Evolutionary conservation across 2,329 filamentous ascomycete species (phyloP), one percentile per base, ranked within the genome.

Genomic region (Seiridium unicorne): DNA sequence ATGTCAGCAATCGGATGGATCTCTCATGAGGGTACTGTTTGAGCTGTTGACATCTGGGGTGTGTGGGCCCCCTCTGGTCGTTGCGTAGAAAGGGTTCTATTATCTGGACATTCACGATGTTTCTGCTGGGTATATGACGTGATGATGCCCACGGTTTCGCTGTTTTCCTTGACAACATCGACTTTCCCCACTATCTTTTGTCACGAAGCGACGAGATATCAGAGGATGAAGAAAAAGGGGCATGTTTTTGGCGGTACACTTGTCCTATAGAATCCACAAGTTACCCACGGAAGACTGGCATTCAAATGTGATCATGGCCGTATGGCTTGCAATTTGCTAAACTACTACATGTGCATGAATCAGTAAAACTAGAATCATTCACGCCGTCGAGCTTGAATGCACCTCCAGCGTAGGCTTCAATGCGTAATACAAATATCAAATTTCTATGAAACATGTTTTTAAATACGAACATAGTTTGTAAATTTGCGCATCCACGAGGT

Each of bases 61-160:
- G 18, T 55, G 44, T 49, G 35, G 71, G 72, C 70, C 74, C 73
- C 72, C 73, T 70, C 73, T 73, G 74, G 75, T 78, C 72, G 71
- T 76, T 75, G 70, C 70, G 72, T 70, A 69, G 73, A 72, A 71
- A 72, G 55, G 70, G 70, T 62, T 73, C 68, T 77, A 77, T 26
- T 26, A 26, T 78, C 75, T 79, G 75, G 77, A 77, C 72, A 72
- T 51, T 70, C n/a, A 72, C 70, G 62, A 71, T 75, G 74, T 77
- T 75, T 76, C 69, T 71, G 71, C 77, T 78, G 74, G 72, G 70
- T 70, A 72, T 69, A 70, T 68, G 68, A 67, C 64, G 65, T 69
- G 64, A 68, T 69, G 66, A 63, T 64, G 65, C 62, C 63, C 66
- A 70, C 70, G 69, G 57, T 70, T 72, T 68, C 70, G 70, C 71